phyloP scores from a whole-genome alignment of 805 yeast species.

The Isabelozyma heimii region DNA sequence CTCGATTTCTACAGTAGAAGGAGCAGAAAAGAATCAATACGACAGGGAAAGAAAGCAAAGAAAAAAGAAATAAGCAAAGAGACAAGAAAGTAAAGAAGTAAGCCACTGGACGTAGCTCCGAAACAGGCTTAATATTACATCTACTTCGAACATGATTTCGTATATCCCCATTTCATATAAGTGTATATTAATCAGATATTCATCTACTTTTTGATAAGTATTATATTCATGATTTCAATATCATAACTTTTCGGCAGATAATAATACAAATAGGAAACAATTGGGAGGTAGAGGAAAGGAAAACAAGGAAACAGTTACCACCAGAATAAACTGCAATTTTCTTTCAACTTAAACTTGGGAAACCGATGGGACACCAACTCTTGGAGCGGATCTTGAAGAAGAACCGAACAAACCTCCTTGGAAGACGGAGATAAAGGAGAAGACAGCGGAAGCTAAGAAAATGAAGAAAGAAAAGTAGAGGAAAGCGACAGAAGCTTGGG shows the following conservation, averaged over 20 bases:
- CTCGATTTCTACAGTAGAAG: conserved; percentile 88
- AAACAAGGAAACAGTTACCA: background rate
- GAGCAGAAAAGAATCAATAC: conserved; percentile 89
- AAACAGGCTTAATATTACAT: no score
- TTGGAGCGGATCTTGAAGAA: conserved; percentile 46
- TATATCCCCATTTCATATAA: background rate
- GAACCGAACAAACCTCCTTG: conserved; percentile 47
- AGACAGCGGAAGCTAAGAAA: conserved; percentile 62
- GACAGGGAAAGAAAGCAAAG: conserved; percentile 78
- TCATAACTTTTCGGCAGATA: background rate
- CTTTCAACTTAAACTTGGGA: conserved; percentile 72
- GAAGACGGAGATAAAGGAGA: conserved; percentile 56
- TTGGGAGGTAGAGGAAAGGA: background rate
- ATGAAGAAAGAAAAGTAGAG: conserved; percentile 79
- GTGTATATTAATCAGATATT: background rate
- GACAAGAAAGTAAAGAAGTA: background rate
- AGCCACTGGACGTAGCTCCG: background rate
- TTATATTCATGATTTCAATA: background rate
- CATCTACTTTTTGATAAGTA: background rate
- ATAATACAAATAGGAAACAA: background rate
- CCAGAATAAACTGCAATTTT: background rate
- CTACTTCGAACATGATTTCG: no score
- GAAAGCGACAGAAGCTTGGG: conserved; percentile 83
- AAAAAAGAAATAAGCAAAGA: conserved; percentile 30
- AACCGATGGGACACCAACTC: conserved; percentile 87